Percentiles rank a stretch among this genome's conserved stretches.
Conservation (phyloP, 1,284 basidiomycete genomes). For the Abortiporus biennis region DNA sequence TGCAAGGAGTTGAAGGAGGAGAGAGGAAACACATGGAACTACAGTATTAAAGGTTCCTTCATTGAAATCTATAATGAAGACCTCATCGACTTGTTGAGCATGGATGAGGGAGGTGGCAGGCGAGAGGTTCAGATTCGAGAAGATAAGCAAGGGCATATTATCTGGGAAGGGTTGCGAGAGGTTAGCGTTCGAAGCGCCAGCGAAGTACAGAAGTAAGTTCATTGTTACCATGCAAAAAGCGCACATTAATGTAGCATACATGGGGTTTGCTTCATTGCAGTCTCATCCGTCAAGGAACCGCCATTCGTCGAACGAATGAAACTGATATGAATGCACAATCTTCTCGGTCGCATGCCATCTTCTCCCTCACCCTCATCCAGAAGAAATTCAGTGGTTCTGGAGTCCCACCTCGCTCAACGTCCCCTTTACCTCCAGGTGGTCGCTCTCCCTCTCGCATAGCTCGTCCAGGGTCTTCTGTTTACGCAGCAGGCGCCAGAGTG, state of each 20-base stretch:
- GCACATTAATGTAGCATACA: neutral
- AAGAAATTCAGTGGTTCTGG: slow-evolving; percentile 70
- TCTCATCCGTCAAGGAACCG: slow-evolving; percentile 80
- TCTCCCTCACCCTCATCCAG: slow-evolving; percentile 91
- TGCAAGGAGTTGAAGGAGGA: slow-evolving; percentile 75
- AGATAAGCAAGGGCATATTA: slow-evolving; percentile 93
- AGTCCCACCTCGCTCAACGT: slow-evolving; percentile 63
- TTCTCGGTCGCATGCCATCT: slow-evolving; percentile 97
- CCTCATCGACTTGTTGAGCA: slow-evolving; percentile 81
- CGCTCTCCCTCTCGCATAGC: slow-evolving; percentile 75
- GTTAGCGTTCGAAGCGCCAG: slow-evolving; percentile 75
- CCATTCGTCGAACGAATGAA: slow-evolving; percentile 90
- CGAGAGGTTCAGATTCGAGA: slow-evolving; percentile 94
- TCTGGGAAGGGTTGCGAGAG: slow-evolving; percentile 95
- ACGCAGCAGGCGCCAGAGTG: slow-evolving; percentile 41
- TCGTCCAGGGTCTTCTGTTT: slow-evolving; percentile 68
- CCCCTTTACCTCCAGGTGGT: slow-evolving; percentile 60
- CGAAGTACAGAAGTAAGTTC: slow-evolving; percentile 87
- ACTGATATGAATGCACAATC: slow-evolving; percentile 99
- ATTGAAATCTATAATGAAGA: slow-evolving; percentile 99
- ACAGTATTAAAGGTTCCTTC: slow-evolving; percentile 78
- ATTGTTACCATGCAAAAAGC: neutral
- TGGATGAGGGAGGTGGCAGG: slow-evolving; percentile 57
- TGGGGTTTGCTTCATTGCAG: slow-evolving; percentile 31
- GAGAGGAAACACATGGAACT: slow-evolving; percentile 68